A percentile compares a stretch with the other conserved stretches of the same genome.
Evolutionary conservation across 148 eudicot genomes (phyloP).

Genomic region (Pouteria glomerata): DNA sequence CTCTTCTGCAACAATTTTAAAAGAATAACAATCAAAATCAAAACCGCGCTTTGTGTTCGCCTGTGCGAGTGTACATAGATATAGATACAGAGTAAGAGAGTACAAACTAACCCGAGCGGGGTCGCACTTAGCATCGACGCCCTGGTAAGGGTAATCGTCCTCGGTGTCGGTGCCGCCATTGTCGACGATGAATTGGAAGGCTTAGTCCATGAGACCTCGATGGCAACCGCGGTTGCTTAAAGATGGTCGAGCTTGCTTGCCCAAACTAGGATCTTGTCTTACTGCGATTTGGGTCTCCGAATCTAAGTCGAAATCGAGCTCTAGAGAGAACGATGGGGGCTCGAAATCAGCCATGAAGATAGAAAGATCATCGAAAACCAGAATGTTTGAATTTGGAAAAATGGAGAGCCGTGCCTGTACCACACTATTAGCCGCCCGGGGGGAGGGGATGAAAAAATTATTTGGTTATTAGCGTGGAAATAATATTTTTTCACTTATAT

Average conservation of each 20-base stretch:
- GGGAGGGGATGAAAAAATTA: no score
- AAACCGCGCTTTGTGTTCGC: no score
- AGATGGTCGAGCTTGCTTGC: conserved; percentile 14
- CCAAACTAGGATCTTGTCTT: background rate
- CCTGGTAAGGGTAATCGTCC: conserved; percentile 69
- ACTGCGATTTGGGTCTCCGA: conserved; percentile 20
- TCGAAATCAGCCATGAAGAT: conserved; percentile 54
- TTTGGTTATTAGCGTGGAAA: no score
- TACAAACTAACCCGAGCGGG: conserved; percentile 43
- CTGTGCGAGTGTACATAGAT: background rate
- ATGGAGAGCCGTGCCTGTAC: no score
- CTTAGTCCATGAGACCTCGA: conserved; percentile 89
- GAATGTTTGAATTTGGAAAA: no score
- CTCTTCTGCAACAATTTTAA: conserved; percentile 52
- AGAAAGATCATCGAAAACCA: no score
- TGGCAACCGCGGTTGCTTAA: conserved; percentile 55
- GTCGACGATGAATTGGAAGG: conserved; percentile 62
- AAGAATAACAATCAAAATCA: no score
- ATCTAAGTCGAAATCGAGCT: conserved; percentile 61
- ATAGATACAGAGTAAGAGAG: no score
- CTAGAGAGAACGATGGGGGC: no score
- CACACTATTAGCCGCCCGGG: no score
- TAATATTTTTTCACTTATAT: no score
- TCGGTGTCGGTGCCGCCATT: conserved; percentile 89
- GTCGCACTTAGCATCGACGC: conserved; percentile 54